Base-by-base conservation (phyloP, 2,329 filamentous ascomycete genomes). In the Exophiala calicioides region DNA sequence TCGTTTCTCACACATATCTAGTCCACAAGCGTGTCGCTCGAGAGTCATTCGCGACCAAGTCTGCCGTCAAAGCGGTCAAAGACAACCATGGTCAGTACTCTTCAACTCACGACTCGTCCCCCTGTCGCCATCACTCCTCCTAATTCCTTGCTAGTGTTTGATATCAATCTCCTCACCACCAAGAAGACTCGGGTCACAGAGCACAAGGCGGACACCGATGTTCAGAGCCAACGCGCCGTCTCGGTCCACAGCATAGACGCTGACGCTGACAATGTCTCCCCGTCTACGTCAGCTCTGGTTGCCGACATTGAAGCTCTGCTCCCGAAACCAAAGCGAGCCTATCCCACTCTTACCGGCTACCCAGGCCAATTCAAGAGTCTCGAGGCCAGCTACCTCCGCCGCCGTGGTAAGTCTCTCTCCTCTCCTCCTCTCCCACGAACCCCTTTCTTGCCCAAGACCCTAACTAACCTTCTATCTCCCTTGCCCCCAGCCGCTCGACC, bases 351-450 rank as follows among this genome's bases (percentile, higher is more conserved):
- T 16, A 49, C 37, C 19, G 41, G 48, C 29, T 55, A 44, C 23
- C 44, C 52, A 9, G 52, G 52, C 27, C 52, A 50, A 35, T 55
- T 55, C 31, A 27, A 48, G 15, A 52, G 44, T 18, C 48, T 42
- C 47, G 52, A 55, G 36, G 19, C 26, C n/a, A 30, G 35, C 6
- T 44, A 44, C 29, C 36, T 52, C 4, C 35, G 13, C 26, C 16
- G 27, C 7, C 36, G 32, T 26, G 32, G 44, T 27, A 15, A 27
- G 41, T 37, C 10, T 20, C 16, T 23, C 1, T 24, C 16, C 23
- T 20, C n/a, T 6, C 26, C 20, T 9, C 13, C 3, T 31, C n/a
- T n/a, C n/a, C n/a, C n/a, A n/a, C n/a, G n/a, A 16, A 12, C 9
- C 24, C 10, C 5, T 30, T 12, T 31, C 33, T 10, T 9, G 13